Evolutionary conservation across 2,329 filamentous ascomycete species (phyloP), one percentile per base, ranked within the genome.

Genomic region (Penicillium aurantiogriseum): DNA sequence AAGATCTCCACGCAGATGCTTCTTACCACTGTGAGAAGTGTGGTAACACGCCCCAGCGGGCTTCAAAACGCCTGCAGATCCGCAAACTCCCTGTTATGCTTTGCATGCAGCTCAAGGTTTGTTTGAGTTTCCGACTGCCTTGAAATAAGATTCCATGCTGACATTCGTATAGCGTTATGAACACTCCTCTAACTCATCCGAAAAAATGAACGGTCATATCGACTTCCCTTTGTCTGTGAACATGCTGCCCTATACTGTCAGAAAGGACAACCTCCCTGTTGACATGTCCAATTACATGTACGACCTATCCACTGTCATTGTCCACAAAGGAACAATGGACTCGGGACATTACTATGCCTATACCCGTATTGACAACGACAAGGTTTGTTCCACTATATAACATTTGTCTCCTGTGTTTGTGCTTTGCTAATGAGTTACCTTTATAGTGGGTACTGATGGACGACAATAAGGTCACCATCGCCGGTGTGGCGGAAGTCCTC

Each of bases 311-410:
- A 92, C 90, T 61, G 92, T 96, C 3, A 89, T 97, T 23, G 92
- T 96, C 39, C 93, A 97, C 70, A 90, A 95, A 59, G 93, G 93
- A 51, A 91, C 93, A 74, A 89, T 97, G 56, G 92, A 97, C 67
- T 92, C 91, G 1, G 93, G 92, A 17, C 92, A 97, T 71, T 97
- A 96, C 69, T 87, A 92, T 56, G 90, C 88, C n/a, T 97, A 95
- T 73, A 66, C 65, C 23, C 92, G 90, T 58, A 81, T 91, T 46
- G 88, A 93, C 58, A 89, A 88, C 5, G 88, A 90, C 54, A 85
- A 89, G 79, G 84, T 85, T 73, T 61, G 79, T 70, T 40, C 4
- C 10, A 27, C 15, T 13, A 15, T 23, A 3, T 50, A 1, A 2
- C 19, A 38, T 33, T 19, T 49, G 31, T 35, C 10, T n/a, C 10